Evolutionary conservation across 352 stramenopile species (phyloP).

Genomic region (Phytophthora sp.): DNA sequence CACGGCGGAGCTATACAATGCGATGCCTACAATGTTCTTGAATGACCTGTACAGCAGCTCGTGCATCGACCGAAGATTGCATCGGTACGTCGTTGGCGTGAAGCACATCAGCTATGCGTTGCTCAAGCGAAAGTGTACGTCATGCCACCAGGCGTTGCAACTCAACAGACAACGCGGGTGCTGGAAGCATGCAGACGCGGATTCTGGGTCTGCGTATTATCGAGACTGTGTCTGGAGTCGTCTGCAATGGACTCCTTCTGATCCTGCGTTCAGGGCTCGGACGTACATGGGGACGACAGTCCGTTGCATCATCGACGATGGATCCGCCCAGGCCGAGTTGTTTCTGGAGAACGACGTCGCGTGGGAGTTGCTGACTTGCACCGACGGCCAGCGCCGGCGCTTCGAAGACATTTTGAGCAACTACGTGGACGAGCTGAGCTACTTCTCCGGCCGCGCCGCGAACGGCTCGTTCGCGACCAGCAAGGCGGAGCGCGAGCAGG

Average conservation of each 20-base stretch:
- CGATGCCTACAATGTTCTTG: conserved; percentile 49
- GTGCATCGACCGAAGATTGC: conserved; percentile 50
- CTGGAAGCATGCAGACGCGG: conserved; percentile 42
- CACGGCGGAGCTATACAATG: conserved; percentile 45
- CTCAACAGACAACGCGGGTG: conserved; percentile 47
- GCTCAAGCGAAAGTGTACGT: conserved; percentile 69
- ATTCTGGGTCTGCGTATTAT: conserved; percentile 2
- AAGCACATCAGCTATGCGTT: conserved; percentile 81
- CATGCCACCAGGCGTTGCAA: conserved; percentile 56
- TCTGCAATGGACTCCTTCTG: conserved; percentile 37
- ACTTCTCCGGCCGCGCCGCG: conserved; percentile 49
- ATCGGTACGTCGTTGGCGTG: conserved; percentile 66
- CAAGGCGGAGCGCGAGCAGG: conserved; percentile 32
- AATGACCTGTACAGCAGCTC: conserved; percentile 50
- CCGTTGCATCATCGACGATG: conserved; percentile 80
- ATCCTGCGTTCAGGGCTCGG: conserved; percentile 36
- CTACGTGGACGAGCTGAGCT: conserved; percentile 58
- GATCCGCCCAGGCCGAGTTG: conserved; percentile 75
- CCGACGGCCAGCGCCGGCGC: conserved; percentile 36
- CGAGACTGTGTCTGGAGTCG: conserved; percentile 25
- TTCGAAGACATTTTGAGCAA: conserved; percentile 57
- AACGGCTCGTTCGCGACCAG: conserved; percentile 38
- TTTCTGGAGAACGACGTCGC: conserved; percentile 71
- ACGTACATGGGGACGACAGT: conserved; percentile 53
- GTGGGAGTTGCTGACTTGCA: conserved; percentile 74